phyloP scores from a whole-genome alignment of 2,329 filamentous ascomycete genomes.

The Trematosphaeria pertusa region DNA sequence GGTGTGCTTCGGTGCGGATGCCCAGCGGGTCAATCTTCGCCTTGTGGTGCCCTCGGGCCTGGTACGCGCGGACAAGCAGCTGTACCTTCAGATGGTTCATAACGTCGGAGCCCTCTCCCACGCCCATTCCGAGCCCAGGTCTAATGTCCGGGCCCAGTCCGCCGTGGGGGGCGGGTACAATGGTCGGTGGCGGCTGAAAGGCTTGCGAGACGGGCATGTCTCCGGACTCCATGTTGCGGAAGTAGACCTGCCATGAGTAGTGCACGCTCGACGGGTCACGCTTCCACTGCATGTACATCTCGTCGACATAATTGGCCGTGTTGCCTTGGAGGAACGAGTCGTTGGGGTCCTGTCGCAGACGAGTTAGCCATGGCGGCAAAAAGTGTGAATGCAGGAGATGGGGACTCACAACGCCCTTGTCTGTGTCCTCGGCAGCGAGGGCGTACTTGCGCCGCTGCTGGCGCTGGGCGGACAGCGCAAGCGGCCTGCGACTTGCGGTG shows the following conservation, averaged over 20 bases:
- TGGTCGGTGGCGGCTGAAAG: slow-evolving; percentile 92
- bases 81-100: slow-evolving; percentile 98
- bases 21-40: slow-evolving; percentile 95
- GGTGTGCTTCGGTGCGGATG: slow-evolving; percentile 84
- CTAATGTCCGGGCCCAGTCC: slow-evolving; percentile 74
- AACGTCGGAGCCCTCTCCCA: slow-evolving; percentile 78
- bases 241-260: slow-evolving; percentile 98
- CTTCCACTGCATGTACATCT: slow-evolving; percentile 99
- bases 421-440: slow-evolving; percentile 63
- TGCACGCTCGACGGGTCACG: slow-evolving; percentile 91
- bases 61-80: slow-evolving; percentile 94
- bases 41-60: slow-evolving; percentile 97
- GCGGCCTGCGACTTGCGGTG: slow-evolving; percentile 56
- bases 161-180: slow-evolving; percentile 82
- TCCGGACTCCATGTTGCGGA: slow-evolving; percentile 98
- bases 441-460: slow-evolving; percentile 64
- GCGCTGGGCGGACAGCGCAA: slow-evolving; percentile 54
- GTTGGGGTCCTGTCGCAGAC: slow-evolving; percentile 71
- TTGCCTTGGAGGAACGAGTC: slow-evolving; percentile 97
- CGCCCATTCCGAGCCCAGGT: slow-evolving; percentile 70
- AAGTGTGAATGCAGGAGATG: slow-evolving; percentile 19
- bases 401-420: slow-evolving; percentile 65
- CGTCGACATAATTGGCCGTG: slow-evolving; percentile 98
- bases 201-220: slow-evolving; percentile 98
- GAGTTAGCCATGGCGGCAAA: slow-evolving; percentile 32